Conservation (phyloP, 78 protist species). For the Dictyostelium discoideum region DNA sequence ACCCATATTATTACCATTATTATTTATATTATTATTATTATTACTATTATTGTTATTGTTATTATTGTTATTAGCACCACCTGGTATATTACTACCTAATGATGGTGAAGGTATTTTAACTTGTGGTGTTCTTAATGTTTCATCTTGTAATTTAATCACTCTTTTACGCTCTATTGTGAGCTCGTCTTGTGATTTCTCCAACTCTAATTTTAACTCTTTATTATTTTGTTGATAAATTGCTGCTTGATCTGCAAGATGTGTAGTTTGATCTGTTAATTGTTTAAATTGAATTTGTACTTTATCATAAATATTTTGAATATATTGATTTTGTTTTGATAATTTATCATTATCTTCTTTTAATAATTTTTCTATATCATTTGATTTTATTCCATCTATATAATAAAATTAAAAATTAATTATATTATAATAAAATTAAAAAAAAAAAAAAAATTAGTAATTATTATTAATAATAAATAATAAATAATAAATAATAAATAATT, state of each 20-base stretch:
- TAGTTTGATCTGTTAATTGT: slow-evolving; percentile 29
- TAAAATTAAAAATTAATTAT: too few relatives aligned
- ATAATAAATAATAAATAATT: too few relatives aligned
- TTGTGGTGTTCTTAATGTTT: slow-evolving; percentile 36
- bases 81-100: background rate
- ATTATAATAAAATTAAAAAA: too few relatives aligned
- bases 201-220: slow-evolving; percentile 24
- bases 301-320: slow-evolving; percentile 51
- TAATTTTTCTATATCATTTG: slow-evolving; percentile 32
- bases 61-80: background rate
- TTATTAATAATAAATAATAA: background rate
- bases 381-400: background rate
- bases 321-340: slow-evolving; percentile 69
- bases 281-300: slow-evolving; percentile 28
- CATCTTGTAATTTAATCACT: slow-evolving; percentile 65
- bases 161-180: slow-evolving; percentile 45
- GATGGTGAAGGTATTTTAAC: slow-evolving; percentile 39
- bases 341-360: slow-evolving; percentile 71
- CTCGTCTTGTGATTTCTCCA: slow-evolving; percentile 54
- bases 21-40: background rate
- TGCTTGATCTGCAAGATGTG: slow-evolving; percentile 36
- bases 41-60: background rate
- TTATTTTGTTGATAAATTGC: slow-evolving; percentile 12
- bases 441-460: background rate
- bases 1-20: background rate